These are phyloP conservation scores for Chlorociboria aeruginascens DNA, from an alignment of 495 filamentous ascomycete species.

Conservation along the genomic window DNA sequence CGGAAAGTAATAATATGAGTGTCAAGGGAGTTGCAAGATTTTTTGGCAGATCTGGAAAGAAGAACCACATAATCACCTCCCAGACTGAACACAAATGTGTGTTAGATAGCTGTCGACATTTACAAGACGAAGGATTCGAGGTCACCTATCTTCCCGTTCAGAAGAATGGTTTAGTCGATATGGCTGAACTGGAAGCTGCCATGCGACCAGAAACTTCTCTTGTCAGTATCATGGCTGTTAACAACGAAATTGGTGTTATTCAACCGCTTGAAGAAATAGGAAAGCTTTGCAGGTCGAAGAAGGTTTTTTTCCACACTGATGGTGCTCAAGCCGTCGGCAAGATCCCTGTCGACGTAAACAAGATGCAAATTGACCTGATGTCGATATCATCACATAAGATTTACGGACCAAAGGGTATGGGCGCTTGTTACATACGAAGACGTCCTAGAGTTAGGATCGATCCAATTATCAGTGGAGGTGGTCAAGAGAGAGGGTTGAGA, in stretches of 20 bases:
- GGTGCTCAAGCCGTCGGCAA: constrained; percentile 94
- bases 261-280: constrained; percentile 93
- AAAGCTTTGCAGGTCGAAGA: constrained; percentile 77
- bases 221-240: constrained; percentile 97
- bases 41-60: constrained; percentile 84
- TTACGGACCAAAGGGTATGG: constrained; percentile 94
- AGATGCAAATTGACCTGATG: constrained; percentile 95
- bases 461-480: constrained; percentile 90
- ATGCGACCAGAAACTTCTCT: constrained; percentile 84
- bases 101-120: constrained; percentile 87
- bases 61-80: constrained; percentile 93
- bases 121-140: constrained; percentile 93
- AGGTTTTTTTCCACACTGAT: constrained; percentile 98
- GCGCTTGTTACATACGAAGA: constrained; percentile 88
- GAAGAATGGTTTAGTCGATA: constrained; percentile 67
- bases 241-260: constrained; percentile 98
- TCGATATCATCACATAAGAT: constrained; percentile 99
- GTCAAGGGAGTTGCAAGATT: constrained; percentile 96
- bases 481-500: constrained; percentile 86
- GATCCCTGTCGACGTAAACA: constrained; percentile 91
- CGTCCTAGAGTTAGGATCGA: constrained; percentile 88
- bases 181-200: constrained; percentile 78
- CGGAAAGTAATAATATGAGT: constrained; percentile 99
- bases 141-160: constrained; percentile 91
- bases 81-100: constrained; percentile 99